Conservation (phyloP, 225 moss, liverwort and hornwort species). For the Lunularia cruciata region DNA sequence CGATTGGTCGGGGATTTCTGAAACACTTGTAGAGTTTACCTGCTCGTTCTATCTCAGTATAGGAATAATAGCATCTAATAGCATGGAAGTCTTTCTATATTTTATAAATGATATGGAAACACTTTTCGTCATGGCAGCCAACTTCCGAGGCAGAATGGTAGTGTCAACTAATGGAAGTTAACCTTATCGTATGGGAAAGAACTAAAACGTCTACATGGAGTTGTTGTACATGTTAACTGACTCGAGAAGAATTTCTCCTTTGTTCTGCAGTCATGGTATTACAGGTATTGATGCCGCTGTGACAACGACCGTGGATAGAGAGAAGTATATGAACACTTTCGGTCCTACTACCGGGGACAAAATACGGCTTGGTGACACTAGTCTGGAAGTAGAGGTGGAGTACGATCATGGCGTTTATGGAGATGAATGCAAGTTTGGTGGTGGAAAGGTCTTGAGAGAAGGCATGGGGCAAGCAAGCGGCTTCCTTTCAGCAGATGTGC, state of each 20-base stretch:
- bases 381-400: constrained; percentile 66
- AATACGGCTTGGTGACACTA: constrained; percentile 80
- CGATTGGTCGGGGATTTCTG: too few relatives aligned
- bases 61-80: too few relatives aligned
- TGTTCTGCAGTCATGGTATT: constrained; percentile 43
- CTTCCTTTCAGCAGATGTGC: constrained; percentile 41
- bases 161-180: too few relatives aligned
- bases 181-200: too few relatives aligned
- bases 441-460: constrained; percentile 87
- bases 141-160: too few relatives aligned
- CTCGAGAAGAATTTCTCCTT: background rate
- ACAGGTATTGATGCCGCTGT: constrained; percentile 43
- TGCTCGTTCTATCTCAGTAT: too few relatives aligned
- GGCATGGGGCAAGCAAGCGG: constrained; percentile 97
- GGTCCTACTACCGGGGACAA: constrained; percentile 77
- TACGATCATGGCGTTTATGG: constrained; percentile 63
- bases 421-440: constrained; percentile 96
- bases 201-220: too few relatives aligned
- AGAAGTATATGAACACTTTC: constrained; percentile 64
- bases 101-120: too few relatives aligned
- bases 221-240: background rate
- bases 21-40: too few relatives aligned
- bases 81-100: too few relatives aligned
- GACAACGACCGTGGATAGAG: constrained; percentile 43
- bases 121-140: too few relatives aligned